These are phyloP conservation scores for Leishmania braziliensis DNA, from an alignment of 208 protist genomes.

Conservation along the genomic window DNA sequence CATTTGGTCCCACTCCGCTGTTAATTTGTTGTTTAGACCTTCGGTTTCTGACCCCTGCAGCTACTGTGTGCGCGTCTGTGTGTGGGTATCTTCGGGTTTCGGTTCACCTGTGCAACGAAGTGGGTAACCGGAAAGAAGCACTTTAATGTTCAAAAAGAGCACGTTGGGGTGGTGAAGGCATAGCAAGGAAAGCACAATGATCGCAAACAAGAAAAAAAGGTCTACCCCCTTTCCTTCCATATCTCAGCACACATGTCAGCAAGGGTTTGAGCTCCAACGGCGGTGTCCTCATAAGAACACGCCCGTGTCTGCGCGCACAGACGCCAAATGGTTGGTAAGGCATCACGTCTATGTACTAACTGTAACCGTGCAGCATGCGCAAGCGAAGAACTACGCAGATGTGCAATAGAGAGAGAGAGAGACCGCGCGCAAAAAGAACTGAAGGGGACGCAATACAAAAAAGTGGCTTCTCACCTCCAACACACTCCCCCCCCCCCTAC, in stretches of 20 bases:
- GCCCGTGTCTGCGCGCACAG: not conserved
- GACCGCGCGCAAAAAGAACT: not conserved
- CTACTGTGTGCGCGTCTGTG: not conserved
- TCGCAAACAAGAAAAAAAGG: conserved; percentile 1
- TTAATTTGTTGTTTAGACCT: too few relatives aligned
- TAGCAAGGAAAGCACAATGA: not conserved
- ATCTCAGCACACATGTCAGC: not conserved
- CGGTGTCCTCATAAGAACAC: not conserved
- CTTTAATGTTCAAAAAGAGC: not conserved
- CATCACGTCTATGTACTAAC: not conserved
- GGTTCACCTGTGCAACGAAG: conserved; percentile 2
- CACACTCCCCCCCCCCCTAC: not conserved
- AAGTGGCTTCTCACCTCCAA: not conserved
- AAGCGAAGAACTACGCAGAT: not conserved
- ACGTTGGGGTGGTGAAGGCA: not conserved
- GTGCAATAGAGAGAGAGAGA: not conserved
- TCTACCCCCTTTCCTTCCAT: not conserved
- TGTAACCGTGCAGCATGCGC: not conserved
- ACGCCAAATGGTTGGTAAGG: not conserved
- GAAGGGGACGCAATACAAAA: not conserved
- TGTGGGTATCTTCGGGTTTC: not conserved
- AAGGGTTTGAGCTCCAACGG: not conserved
- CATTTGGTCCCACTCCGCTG: not conserved
- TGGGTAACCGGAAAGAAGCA: not conserved
- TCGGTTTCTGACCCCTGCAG: too few relatives aligned